Evolutionary conservation across 768 basidiomycete species (phyloP).

Genomic region (Megacollybia marginata): DNA sequence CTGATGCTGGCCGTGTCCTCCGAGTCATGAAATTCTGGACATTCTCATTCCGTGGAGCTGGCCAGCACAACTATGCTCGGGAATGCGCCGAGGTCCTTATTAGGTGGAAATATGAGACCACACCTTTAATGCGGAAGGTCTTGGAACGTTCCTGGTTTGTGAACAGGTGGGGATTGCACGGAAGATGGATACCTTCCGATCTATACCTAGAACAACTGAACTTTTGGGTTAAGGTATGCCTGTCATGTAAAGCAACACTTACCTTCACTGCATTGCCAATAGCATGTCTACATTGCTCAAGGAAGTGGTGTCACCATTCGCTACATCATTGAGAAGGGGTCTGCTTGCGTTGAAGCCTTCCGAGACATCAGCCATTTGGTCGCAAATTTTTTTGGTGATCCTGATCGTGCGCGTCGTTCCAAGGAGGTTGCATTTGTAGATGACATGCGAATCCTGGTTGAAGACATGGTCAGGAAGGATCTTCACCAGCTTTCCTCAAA

Average conservation of each 20-base stretch:
- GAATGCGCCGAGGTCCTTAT: conserved; percentile 13
- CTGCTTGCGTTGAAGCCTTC: conserved; percentile 22
- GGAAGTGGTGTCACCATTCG: conserved; percentile 18
- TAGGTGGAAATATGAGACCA: conserved; percentile 13
- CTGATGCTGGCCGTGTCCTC: conserved; percentile 16
- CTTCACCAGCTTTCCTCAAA: conserved; percentile 4
- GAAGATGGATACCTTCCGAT: conserved; percentile 19
- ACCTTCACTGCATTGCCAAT: background rate
- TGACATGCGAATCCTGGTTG: conserved; percentile 14
- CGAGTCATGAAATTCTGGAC: conserved; percentile 16
- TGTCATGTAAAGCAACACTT: background rate
- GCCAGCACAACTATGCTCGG: conserved; percentile 20
- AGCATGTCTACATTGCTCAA: conserved; percentile 17
- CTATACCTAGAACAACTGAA: conserved; percentile 24
- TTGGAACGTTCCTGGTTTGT: conserved; percentile 20
- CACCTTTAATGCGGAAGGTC: conserved; percentile 4
- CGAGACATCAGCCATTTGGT: conserved; percentile 14
- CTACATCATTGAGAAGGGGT: conserved; percentile 20
- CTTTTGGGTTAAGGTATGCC: conserved; percentile 19
- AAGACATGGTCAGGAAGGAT: conserved; percentile 9
- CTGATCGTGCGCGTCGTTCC: conserved; percentile 11
- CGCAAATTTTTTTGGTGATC: conserved; percentile 12
- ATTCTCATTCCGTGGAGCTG: conserved; percentile 15
- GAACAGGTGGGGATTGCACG: conserved; percentile 17
- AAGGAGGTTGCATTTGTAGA: conserved; percentile 15